Evolutionary conservation across 208 protist genomes (phyloP).

Genomic region (Leishmania tropica): DNA sequence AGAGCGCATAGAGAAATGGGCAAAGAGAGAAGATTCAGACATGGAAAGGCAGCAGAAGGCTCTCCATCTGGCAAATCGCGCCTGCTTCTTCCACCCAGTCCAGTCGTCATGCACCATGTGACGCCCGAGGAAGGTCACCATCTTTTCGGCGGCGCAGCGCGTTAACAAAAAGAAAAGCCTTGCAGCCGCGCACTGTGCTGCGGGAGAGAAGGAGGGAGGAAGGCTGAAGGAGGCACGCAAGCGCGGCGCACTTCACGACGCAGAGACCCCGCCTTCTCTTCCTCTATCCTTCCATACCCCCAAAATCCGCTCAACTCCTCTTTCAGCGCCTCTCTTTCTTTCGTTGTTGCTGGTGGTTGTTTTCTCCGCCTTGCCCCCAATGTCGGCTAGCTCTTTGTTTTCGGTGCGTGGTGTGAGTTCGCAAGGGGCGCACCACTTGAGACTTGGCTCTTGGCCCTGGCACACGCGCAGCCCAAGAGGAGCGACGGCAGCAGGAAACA

Average conservation of each 20-base stretch:
- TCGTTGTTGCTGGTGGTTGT: neutral
- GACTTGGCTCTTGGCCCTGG: neutral
- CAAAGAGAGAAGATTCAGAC: constrained; percentile 2
- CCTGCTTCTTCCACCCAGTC: neutral
- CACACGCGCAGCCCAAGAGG: neutral
- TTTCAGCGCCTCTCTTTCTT: neutral
- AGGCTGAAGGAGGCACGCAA: neutral
- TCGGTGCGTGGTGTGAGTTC: neutral
- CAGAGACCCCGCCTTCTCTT: neutral
- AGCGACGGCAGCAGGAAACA: neutral
- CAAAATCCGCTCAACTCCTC: neutral
- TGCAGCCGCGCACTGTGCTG: neutral
- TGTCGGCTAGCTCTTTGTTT: neutral
- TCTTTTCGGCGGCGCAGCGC: neutral
- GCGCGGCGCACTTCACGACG: neutral
- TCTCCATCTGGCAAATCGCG: neutral
- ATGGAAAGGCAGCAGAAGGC: neutral
- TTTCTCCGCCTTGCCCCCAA: neutral
- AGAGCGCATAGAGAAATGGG: neutral
- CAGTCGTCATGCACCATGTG: neutral
- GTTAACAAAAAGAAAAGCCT: neutral
- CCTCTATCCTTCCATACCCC: neutral
- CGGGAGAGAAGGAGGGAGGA: neutral
- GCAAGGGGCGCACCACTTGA: neutral
- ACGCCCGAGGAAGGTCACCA: neutral